These are phyloP conservation scores for Metarhizium brunneum DNA, from an alignment of 2,329 filamentous ascomycete genomes.

Conservation along the genomic window DNA sequence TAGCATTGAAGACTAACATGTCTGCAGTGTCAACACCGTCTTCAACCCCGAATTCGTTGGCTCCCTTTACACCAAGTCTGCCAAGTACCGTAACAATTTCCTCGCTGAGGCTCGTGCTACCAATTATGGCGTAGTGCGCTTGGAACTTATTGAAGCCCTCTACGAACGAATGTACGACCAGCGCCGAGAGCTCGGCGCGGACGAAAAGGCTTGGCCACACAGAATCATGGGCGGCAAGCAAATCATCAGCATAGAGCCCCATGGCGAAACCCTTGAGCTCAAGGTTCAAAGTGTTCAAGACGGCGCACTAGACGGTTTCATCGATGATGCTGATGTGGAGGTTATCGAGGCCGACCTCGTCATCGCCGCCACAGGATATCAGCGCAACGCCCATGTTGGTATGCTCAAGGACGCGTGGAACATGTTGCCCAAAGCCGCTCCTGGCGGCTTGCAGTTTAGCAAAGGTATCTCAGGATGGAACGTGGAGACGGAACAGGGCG, in stretches of 20 bases:
- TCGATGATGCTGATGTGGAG: constrained; percentile 38
- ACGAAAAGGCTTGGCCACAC: constrained; percentile 71
- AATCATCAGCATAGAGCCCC: constrained; percentile 51
- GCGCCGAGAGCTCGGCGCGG: constrained; percentile 56
- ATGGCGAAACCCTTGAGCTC: constrained; percentile 45
- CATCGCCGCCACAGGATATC: constrained; percentile 82
- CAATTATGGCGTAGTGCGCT: constrained; percentile 89
- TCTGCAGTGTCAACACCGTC: constrained; percentile 75
- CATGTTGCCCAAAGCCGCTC: constrained; percentile 50
- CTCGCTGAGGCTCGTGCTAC: constrained; percentile 68
- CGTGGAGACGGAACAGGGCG: constrained; percentile 26
- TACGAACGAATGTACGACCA: constrained; percentile 87
- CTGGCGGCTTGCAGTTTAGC: constrained; percentile 17
- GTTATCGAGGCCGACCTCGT: constrained; percentile 68
- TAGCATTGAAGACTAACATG: background rate
- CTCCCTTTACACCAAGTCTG: constrained; percentile 58
- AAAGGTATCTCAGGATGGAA: constrained; percentile 32
- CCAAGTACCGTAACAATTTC: constrained; percentile 49
- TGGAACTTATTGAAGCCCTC: constrained; percentile 81
- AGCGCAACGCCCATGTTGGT: constrained; percentile 65
- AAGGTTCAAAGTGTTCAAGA: constrained; percentile 41
- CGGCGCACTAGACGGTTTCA: constrained; percentile 30
- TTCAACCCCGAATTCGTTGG: constrained; percentile 87
- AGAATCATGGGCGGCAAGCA: constrained; percentile 64
- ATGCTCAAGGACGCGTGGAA: constrained; percentile 60